A percentile compares a stretch with the other conserved stretches of the same genome.
These are phyloP conservation scores for Bombardia bombarda DNA, from an alignment of 495 filamentous ascomycete species.

Conservation along the genomic window DNA sequence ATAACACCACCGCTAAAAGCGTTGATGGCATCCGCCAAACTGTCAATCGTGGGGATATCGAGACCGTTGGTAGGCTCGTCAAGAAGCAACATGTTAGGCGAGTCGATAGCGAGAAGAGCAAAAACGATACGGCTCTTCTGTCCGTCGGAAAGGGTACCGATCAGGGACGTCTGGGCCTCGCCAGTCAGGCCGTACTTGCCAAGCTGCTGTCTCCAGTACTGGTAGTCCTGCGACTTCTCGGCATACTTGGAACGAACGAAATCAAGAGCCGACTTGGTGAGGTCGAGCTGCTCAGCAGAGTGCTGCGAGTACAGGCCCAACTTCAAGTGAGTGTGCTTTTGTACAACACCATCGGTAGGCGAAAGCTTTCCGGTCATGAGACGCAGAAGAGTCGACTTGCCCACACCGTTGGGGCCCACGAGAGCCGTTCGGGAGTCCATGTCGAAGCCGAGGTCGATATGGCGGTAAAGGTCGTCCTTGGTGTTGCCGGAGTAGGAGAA, in stretches of 20 bases:
- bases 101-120: conserved; percentile 89
- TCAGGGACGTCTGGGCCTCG: conserved; percentile 90
- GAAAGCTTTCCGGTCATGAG: conserved; percentile 96
- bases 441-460: conserved; percentile 96
- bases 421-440: conserved; percentile 98
- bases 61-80: conserved; percentile 99
- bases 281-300: conserved; percentile 94
- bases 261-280: conserved; percentile 95
- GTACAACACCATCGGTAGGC: conserved; percentile 72
- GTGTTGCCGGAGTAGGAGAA: conserved; percentile 93
- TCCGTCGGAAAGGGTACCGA: conserved; percentile 95
- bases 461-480: conserved; percentile 88
- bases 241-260: conserved; percentile 95
- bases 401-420: conserved; percentile 98
- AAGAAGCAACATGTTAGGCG: conserved; percentile 94
- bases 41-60: conserved; percentile 98
- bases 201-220: conserved; percentile 98
- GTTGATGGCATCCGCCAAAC: conserved; percentile 94
- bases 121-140: conserved; percentile 98
- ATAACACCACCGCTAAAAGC: conserved; percentile 94
- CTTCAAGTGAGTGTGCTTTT: conserved; percentile 95
- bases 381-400: conserved; percentile 96
- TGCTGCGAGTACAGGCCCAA: conserved; percentile 96
- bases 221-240: conserved; percentile 88
- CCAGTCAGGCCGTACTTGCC: conserved; percentile 88